phyloP scores from a whole-genome alignment of 129 eudicot genomes.

The Logfia minima region DNA sequence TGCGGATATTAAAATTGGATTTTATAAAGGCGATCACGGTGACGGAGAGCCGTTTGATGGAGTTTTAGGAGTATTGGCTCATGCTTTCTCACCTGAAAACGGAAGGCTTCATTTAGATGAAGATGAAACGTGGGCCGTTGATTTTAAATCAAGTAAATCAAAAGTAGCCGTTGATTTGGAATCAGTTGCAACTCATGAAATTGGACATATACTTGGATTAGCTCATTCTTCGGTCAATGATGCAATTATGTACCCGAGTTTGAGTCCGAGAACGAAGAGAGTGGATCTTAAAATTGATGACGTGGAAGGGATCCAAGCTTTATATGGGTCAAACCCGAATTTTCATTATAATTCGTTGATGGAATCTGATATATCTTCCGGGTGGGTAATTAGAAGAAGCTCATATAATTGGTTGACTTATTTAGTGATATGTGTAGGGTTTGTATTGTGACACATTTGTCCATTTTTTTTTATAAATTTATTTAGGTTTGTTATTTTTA shows the following conservation, averaged over 20 bases:
- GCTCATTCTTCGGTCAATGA: constrained; percentile 83
- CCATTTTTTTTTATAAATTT: background rate
- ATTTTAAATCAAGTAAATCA: constrained; percentile 46
- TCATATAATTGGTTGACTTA: constrained; percentile 38
- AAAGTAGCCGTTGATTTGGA: constrained; percentile 75
- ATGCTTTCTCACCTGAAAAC: constrained; percentile 85
- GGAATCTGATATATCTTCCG: constrained; percentile 54
- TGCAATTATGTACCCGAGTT: constrained; percentile 87
- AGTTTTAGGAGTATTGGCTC: constrained; percentile 72
- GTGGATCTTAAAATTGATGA: constrained; percentile 80
- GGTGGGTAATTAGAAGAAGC: constrained; percentile 33
- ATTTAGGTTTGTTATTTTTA: no score
- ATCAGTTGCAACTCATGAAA: constrained; percentile 95
- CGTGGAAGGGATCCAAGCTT: constrained; percentile 82
- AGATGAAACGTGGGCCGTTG: constrained; percentile 88
- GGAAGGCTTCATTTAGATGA: constrained; percentile 80
- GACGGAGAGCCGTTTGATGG: constrained; percentile 96
- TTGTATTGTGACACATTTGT: constrained; percentile 20
- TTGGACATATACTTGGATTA: constrained; percentile 89
- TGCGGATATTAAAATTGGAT: constrained; percentile 68
- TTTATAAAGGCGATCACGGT: constrained; percentile 74
- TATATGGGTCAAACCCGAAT: constrained; percentile 92
- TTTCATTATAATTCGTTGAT: constrained; percentile 52
- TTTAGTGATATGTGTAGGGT: constrained; percentile 17
- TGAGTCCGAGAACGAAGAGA: constrained; percentile 77